These are phyloP conservation scores for Hyphopichia wangnamkhiaoensis DNA, from an alignment of 1,139 yeast species.

Conservation along the genomic window DNA sequence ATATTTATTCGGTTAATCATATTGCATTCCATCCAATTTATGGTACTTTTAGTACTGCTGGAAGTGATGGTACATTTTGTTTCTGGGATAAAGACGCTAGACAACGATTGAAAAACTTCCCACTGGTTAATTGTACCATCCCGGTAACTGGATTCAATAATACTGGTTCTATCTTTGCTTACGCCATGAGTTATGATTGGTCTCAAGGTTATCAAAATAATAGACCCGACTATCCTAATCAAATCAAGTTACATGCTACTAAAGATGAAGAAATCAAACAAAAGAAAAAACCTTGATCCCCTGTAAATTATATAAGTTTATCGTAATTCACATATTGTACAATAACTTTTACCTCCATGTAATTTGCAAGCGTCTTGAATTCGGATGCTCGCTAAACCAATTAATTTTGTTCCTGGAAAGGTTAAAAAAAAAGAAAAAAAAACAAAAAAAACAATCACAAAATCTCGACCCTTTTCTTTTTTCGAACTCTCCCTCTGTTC, in stretches of 20 bases:
- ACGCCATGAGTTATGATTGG: constrained; percentile 96
- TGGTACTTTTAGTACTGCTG: constrained; percentile 93
- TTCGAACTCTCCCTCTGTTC: too few species aligned
- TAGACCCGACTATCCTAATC: constrained; percentile 71
- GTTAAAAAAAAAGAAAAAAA: too few species aligned
- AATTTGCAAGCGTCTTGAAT: too few species aligned
- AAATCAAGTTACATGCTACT: constrained; percentile 79
- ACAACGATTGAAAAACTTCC: constrained; percentile 83
- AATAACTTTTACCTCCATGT: too few species aligned
- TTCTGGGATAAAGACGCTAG: constrained; percentile 97
- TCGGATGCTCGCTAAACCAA: too few species aligned
- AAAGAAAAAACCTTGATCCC: constrained; percentile 51
- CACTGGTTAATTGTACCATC: constrained; percentile 70
- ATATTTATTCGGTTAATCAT: constrained; percentile 74
- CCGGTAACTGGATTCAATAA: constrained; percentile 80
- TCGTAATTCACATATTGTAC: too few species aligned
- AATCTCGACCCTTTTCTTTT: constrained; percentile 1
- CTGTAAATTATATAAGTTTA: not conserved
- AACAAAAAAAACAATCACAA: too few species aligned
- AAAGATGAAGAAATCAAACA: constrained; percentile 87
- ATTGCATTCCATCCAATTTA: constrained; percentile 85
- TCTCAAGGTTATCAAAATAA: constrained; percentile 82
- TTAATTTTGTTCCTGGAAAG: too few species aligned
- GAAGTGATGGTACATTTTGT: constrained; percentile 90
- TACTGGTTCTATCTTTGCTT: constrained; percentile 83